Conservation (phyloP, 2,329 filamentous ascomycete species). For the Cordyceps militaris region DNA sequence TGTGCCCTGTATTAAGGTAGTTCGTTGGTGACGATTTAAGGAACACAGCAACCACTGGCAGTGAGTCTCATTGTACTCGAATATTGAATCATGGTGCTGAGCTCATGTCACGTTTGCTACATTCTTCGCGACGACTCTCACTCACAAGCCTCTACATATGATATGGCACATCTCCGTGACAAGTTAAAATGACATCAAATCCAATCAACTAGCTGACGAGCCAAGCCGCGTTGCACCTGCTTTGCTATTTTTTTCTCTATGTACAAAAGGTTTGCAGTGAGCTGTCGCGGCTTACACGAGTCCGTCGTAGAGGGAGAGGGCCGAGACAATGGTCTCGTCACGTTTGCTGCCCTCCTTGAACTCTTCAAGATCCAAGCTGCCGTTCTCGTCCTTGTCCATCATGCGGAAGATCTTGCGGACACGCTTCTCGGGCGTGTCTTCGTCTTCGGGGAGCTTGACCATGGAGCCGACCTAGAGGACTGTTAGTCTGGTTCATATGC, state of each 20-base stretch:
- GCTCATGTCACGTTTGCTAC: not conserved
- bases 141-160: not conserved
- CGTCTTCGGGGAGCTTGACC: slow-evolving; percentile 97
- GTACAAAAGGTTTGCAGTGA: not conserved
- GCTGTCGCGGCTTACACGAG: slow-evolving; percentile 54
- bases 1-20: too few relatives aligned
- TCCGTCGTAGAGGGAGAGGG: slow-evolving; percentile 91
- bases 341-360: slow-evolving; percentile 99
- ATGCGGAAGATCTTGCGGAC: slow-evolving; percentile 98
- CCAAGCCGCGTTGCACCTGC: slow-evolving; percentile 1
- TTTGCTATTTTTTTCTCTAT: slow-evolving; percentile 13
- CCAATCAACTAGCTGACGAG: not conserved
- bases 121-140: not conserved
- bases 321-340: slow-evolving; percentile 97
- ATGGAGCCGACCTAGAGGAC: slow-evolving; percentile 79
- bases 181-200: not conserved
- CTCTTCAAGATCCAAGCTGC: slow-evolving; percentile 90
- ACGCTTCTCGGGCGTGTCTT: slow-evolving; percentile 97
- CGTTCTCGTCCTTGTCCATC: slow-evolving; percentile 99
- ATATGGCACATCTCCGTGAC: not conserved
- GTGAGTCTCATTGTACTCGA: too few relatives aligned
- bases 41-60: too few relatives aligned
- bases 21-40: too few relatives aligned
- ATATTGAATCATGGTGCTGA: too few relatives aligned
- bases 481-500: not conserved